Percentiles rank a stretch among this genome's conserved stretches.
phyloP scores from a whole-genome alignment of 1,139 yeast genomes.

The Lodderomyces oxycetoniae region DNA sequence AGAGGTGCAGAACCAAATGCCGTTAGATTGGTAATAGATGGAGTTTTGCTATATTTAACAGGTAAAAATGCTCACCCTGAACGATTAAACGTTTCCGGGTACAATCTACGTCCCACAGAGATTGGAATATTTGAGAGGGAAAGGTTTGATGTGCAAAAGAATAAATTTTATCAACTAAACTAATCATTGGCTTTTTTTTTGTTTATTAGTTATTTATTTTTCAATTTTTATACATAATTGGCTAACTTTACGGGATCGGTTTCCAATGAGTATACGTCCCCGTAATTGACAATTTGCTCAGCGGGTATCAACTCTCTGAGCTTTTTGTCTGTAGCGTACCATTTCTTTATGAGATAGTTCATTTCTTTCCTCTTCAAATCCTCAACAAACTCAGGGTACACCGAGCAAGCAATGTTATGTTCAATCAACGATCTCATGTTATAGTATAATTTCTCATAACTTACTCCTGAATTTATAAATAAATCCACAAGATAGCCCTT shows the following conservation, averaged over 20 bases:
- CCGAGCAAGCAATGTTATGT: constrained; percentile 46
- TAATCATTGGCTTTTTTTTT: constrained; percentile 11
- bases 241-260: constrained; percentile 41
- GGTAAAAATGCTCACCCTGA: constrained; percentile 16
- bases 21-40: constrained; percentile 68
- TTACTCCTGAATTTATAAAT: constrained; percentile 70
- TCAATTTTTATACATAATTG: constrained; percentile 20
- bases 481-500: constrained; percentile 52
- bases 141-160: constrained; percentile 44
- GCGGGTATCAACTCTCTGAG: constrained; percentile 50
- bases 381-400: constrained; percentile 42
- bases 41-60: constrained; percentile 41
- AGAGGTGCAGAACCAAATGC: constrained; percentile 65
- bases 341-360: constrained; percentile 55
- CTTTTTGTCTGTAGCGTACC: constrained; percentile 63
- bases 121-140: constrained; percentile 32
- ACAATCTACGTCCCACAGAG: constrained; percentile 24
- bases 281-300: constrained; percentile 28
- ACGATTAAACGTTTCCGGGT: constrained; percentile 13
- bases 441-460: constrained; percentile 65
- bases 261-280: constrained; percentile 37
- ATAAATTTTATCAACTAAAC: constrained; percentile 47
- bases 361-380: constrained; percentile 46
- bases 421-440: constrained; percentile 66
- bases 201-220: constrained; percentile 1